Evolutionary conservation across 257 asterid species (phyloP), one percentile per base, ranked within the genome.

Genomic region (Nicotiana tomentosiformis): DNA sequence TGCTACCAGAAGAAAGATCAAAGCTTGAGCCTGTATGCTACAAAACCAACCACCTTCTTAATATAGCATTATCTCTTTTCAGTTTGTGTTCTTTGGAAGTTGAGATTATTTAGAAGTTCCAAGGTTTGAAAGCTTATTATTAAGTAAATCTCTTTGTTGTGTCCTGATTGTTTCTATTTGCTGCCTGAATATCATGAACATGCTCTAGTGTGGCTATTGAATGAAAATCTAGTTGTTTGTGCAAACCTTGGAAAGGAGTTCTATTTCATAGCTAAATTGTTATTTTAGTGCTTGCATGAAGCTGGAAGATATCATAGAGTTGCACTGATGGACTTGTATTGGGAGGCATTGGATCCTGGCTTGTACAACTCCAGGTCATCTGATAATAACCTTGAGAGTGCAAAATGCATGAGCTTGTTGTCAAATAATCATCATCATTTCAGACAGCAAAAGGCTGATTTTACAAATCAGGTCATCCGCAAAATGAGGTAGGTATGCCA

Each of bases 231-330:
- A 29, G 57, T 51, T 81, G 53, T 35, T 30, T 66, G 57, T 53
- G 65, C 37, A 23, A 53, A 26, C 10, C 53, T 35, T 39, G 33
- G 55, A 67, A 16, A 55, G 16, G 16, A 16, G 32, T 67, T 84
- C 64, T 72, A 55, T 77, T 37, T 76, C 69, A 56, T 91, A 87
- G 88, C 66, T 16, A 76, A 76, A 51, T 51, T 67, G 65, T 61
- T 65, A 30, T 58, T 66, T 66, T 82, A 95, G 99, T 93, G 98
- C 85, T 85, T 96, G 83, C 83, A 88, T 82, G 98, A 94, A 92
- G 97, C 91, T 85, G 95, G 92, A 86, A 94, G 87, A 88, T 86
- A 82, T 83, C 87, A 84, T 80, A 90, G 90, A 86, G 85, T 89
- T 80, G 83, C 92, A 69, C 87, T 96, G 84, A 84, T 94, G 77